These are phyloP conservation scores for Penicillium sp. DNA, from an alignment of 2,329 filamentous ascomycete genomes.

Conservation along the genomic window DNA sequence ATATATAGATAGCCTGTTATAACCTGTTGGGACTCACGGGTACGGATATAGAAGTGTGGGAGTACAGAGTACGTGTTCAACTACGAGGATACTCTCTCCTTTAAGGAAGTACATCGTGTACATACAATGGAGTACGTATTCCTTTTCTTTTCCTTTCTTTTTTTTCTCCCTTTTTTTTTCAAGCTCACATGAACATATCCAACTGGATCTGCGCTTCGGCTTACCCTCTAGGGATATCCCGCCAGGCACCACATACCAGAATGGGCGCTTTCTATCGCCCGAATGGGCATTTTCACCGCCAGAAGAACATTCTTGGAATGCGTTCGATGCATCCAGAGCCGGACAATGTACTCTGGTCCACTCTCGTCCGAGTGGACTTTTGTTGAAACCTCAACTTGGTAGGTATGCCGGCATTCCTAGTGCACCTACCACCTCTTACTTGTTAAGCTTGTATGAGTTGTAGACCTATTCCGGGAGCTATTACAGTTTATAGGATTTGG, in stretches of 20 bases:
- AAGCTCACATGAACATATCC: conserved; percentile 33
- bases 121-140: background rate
- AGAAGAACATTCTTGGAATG: conserved; percentile 6
- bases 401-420: conserved; percentile 9
- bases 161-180: conserved; percentile 16
- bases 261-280: conserved; percentile 14
- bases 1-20: background rate
- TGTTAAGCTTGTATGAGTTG: background rate
- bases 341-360: background rate
- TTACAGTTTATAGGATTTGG: no score
- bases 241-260: conserved; percentile 17
- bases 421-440: conserved; percentile 12
- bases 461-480: background rate
- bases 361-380: conserved; percentile 11
- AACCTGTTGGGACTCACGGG: background rate
- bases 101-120: conserved; percentile 3
- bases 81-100: conserved; percentile 2
- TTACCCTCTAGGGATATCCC: conserved; percentile 34
- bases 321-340: background rate
- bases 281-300: conserved; percentile 9
- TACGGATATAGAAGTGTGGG: background rate
- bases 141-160: background rate
- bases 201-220: conserved; percentile 28
- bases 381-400: background rate
- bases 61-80: background rate